Percentiles rank a stretch among this genome's conserved stretches.
These are phyloP conservation scores for Dioscorea dumetorum DNA, from an alignment of 106 monocot genomes.

Conservation along the genomic window DNA sequence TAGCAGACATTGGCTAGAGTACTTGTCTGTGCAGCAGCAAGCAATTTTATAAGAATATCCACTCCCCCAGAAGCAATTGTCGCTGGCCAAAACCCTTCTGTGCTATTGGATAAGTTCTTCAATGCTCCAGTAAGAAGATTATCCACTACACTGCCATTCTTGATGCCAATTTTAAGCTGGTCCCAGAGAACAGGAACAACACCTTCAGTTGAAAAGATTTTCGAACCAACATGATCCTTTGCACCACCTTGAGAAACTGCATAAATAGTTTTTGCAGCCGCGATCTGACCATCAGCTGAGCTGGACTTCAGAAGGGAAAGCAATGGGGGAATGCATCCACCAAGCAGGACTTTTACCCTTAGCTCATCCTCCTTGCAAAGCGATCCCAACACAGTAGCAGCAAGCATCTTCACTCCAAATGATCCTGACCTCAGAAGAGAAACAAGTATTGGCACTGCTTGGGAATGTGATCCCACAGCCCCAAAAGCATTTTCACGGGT, in stretches of 20 bases:
- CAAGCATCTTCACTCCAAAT: slow-evolving; percentile 59
- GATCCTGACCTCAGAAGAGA: slow-evolving; percentile 93
- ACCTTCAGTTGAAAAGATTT: slow-evolving; percentile 96
- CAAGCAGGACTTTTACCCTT: slow-evolving; percentile 87
- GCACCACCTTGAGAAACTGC: slow-evolving; percentile 91
- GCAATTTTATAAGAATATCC: slow-evolving; percentile 77
- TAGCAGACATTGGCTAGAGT: slow-evolving; percentile 82
- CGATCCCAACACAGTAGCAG: slow-evolving; percentile 77
- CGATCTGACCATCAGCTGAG: slow-evolving; percentile 68
- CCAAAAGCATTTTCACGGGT: slow-evolving; percentile 82
- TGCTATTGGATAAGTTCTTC: slow-evolving; percentile 68
- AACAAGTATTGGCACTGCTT: slow-evolving; percentile 94
- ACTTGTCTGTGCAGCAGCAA: slow-evolving; percentile 50
- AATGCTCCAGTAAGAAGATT: slow-evolving; percentile 74
- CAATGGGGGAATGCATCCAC: slow-evolving; percentile 95
- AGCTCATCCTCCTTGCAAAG: slow-evolving; percentile 95
- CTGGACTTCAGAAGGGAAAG: slow-evolving; percentile 81
- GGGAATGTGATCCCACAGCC: slow-evolving; percentile 95
- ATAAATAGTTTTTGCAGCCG: slow-evolving; percentile 89
- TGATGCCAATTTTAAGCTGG: slow-evolving; percentile 57
- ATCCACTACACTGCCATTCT: slow-evolving; percentile 63
- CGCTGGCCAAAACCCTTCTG: slow-evolving; percentile 81
- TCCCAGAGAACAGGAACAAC: slow-evolving; percentile 93
- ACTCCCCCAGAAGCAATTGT: slow-evolving; percentile 68
- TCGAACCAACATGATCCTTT: slow-evolving; percentile 95